Percentiles rank a stretch among this genome's conserved stretches.
phyloP scores from a whole-genome alignment of 2,329 filamentous ascomycete genomes.

The Cladosporium sp. region DNA sequence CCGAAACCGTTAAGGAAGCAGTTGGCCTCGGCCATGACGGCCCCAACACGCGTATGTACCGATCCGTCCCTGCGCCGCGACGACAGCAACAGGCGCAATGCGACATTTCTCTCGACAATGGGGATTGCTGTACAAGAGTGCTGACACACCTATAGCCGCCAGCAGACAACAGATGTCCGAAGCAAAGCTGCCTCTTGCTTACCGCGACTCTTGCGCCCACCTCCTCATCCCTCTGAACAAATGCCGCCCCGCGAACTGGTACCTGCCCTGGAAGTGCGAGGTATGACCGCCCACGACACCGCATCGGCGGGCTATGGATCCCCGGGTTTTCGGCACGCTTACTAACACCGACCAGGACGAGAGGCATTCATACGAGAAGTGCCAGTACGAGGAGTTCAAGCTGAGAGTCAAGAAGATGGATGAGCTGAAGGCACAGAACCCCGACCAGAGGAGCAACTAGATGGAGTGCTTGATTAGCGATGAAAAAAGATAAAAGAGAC shows the following conservation, averaged over 20 bases:
- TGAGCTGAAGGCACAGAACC: conserved; percentile 82
- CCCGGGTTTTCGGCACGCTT: not conserved
- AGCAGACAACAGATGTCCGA: conserved; percentile 91
- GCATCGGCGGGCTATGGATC: not conserved
- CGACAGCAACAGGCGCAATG: not conserved
- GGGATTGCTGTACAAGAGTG: not conserved
- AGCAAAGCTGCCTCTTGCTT: conserved; percentile 78
- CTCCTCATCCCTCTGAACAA: conserved; percentile 93
- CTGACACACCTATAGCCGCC: conserved; percentile 58
- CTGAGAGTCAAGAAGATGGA: conserved; percentile 98
- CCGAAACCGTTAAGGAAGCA: conserved; percentile 44
- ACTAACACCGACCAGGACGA: conserved; percentile 61
- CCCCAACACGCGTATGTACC: conserved; percentile 30
- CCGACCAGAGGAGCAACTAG: conserved; percentile 77
- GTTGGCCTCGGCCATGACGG: conserved; percentile 39
- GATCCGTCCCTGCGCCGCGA: conserved; percentile 1
- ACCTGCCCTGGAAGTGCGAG: conserved; percentile 96
- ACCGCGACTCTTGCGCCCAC: conserved; percentile 93
- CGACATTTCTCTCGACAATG: not conserved
- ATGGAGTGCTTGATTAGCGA: conserved; percentile 13
- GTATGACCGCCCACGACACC: conserved; percentile 46
- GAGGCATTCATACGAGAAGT: conserved; percentile 97
- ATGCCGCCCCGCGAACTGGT: conserved; percentile 87
- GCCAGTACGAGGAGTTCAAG: conserved; percentile 99
- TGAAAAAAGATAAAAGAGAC: conserved; percentile 4